Percentiles rank a stretch among this genome's conserved stretches.
phyloP scores from a whole-genome alignment of 805 yeast genomes.

The Zygotorulaspora florentina region DNA sequence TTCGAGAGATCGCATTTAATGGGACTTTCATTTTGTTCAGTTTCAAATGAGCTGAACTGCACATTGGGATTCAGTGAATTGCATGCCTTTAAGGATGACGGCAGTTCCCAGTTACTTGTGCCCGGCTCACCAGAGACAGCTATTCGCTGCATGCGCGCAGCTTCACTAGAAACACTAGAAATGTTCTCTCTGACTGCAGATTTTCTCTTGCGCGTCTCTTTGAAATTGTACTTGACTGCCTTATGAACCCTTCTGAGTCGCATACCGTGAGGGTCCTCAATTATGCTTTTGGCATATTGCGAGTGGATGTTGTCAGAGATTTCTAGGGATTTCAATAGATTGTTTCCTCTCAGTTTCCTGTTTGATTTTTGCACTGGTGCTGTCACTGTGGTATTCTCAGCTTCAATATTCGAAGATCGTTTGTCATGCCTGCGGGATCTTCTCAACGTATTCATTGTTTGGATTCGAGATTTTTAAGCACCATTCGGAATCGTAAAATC shows the following conservation, averaged over 20 bases:
- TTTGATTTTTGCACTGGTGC: neutral
- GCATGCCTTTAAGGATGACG: conserved; percentile 14
- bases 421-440: neutral
- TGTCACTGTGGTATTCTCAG: neutral
- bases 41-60: conserved; percentile 9
- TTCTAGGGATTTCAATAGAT: conserved; percentile 19
- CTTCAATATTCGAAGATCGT: neutral
- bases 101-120: conserved; percentile 10
- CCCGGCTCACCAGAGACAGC: neutral
- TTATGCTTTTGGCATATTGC: conserved; percentile 10
- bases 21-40: conserved; percentile 7
- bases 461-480: neutral
- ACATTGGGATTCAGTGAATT: conserved; percentile 28
- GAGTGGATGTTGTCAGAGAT: conserved; percentile 28
- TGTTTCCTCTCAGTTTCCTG: conserved; percentile 3
- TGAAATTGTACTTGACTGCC: conserved; percentile 5
- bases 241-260: conserved; percentile 6
- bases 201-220: neutral
- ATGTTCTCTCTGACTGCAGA: neutral
- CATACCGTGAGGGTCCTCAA: conserved; percentile 7
- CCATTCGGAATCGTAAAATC: neutral
- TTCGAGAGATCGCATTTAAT: conserved; percentile 13
- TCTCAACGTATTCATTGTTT: neutral
- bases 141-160: neutral
- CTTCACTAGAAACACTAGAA: neutral